These are phyloP conservation scores for Ceratocystis cacaofunesta DNA, from an alignment of 2,329 filamentous ascomycete genomes.

Conservation along the genomic window DNA sequence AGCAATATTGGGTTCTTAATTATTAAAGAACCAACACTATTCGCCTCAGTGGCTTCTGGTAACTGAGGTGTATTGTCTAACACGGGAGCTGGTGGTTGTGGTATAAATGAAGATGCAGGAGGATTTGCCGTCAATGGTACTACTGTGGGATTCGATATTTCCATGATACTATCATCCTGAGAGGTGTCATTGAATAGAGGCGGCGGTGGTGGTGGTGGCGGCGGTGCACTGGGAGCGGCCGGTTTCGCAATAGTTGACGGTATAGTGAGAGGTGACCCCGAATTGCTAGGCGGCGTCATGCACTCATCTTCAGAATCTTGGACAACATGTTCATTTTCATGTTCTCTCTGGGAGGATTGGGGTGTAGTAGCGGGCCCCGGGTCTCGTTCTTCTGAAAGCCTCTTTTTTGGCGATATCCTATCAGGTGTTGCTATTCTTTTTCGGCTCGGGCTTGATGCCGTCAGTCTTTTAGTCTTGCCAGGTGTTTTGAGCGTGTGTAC, in stretches of 20 bases:
- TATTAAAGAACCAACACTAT: slow-evolving; percentile 20
- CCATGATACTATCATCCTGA: neutral
- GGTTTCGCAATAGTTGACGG: slow-evolving; percentile 4
- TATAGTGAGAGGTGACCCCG: neutral
- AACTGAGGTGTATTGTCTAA: slow-evolving; percentile 7
- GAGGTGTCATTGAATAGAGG: neutral
- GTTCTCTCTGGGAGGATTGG: slow-evolving; percentile 17
- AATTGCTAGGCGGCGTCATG: slow-evolving; percentile 27
- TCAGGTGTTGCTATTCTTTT: slow-evolving; percentile 15
- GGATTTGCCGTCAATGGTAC: neutral
- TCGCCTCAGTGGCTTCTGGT: slow-evolving; percentile 16
- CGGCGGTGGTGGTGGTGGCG: slow-evolving; percentile 3
- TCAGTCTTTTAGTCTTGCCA: neutral
- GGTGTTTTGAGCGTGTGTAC: neutral
- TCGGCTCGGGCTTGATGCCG: slow-evolving; percentile 11
- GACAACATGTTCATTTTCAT: slow-evolving; percentile 29
- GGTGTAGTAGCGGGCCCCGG: neutral
- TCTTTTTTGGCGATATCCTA: slow-evolving; percentile 16
- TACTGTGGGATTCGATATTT: neutral
- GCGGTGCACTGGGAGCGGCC: neutral
- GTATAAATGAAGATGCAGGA: slow-evolving; percentile 5
- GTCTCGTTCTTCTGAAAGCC: slow-evolving; percentile 1
- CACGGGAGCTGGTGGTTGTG: neutral
- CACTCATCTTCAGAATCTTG: slow-evolving; percentile 45
- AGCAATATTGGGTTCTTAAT: slow-evolving; percentile 24